phyloP scores from a whole-genome alignment of 139 green algal species.

The Coelastrella sp. region DNA sequence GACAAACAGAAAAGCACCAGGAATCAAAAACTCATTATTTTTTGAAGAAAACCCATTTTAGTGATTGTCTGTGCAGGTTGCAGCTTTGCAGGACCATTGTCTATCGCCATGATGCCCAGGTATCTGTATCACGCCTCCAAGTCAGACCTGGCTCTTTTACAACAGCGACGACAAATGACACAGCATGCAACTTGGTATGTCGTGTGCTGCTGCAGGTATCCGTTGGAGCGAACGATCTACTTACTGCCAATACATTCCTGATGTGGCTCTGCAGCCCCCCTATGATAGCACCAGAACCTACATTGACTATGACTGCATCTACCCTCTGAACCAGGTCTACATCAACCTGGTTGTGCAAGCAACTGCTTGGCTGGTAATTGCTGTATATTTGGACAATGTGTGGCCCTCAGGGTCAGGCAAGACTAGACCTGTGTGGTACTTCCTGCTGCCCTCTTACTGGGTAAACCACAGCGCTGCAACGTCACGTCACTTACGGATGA shows the following conservation, averaged over 20 bases:
- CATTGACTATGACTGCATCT: conserved; percentile 68
- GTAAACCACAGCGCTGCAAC: background rate
- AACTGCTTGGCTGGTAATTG: conserved; percentile 64
- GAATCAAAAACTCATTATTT: no score
- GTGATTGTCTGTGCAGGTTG: no score
- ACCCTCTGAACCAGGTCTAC: conserved; percentile 64
- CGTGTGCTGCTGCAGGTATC: conserved; percentile 52
- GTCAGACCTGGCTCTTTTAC: no score
- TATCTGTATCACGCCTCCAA: background rate
- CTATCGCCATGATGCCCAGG: background rate
- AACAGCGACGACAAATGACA: no score
- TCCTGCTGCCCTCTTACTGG: conserved; percentile 83
- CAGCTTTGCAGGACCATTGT: background rate
- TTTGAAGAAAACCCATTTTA: no score
- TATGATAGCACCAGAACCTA: conserved; percentile 48
- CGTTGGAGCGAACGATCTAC: conserved; percentile 64
- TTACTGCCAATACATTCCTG: conserved; percentile 72
- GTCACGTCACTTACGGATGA: background rate
- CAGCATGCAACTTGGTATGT: no score
- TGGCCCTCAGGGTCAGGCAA: conserved; percentile 59
- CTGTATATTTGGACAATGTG: conserved; percentile 87
- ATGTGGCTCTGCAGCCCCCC: background rate
- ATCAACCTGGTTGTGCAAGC: conserved; percentile 50
- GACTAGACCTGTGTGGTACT: conserved; percentile 58
- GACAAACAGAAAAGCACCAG: no score